A percentile compares a stretch with the other conserved stretches of the same genome.
These are phyloP conservation scores for Hyaloscypha variabilis DNA, from an alignment of 495 filamentous ascomycete genomes.

Conservation along the genomic window DNA sequence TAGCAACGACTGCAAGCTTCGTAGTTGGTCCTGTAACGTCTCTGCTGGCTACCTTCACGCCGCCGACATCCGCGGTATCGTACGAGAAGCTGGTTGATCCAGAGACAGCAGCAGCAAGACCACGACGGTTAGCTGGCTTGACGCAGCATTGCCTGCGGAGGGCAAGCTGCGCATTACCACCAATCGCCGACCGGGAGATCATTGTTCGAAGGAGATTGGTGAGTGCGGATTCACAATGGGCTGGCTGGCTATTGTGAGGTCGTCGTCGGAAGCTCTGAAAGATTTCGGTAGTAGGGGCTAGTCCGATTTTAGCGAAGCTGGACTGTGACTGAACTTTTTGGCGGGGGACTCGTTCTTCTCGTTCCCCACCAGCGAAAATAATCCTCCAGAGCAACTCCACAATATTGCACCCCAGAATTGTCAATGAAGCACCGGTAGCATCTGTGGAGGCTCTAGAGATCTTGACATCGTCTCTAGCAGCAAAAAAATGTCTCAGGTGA, in stretches of 20 bases:
- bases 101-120: slow-evolving; percentile 80
- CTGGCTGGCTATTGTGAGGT: slow-evolving; percentile 12
- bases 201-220: slow-evolving; percentile 62
- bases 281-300: slow-evolving; percentile 11
- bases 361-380: slow-evolving; percentile 29
- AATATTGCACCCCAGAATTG: slow-evolving; percentile 18
- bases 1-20: slow-evolving; percentile 85
- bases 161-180: slow-evolving; percentile 76
- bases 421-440: slow-evolving; percentile 67
- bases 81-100: slow-evolving; percentile 76
- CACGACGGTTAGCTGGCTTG: slow-evolving; percentile 61
- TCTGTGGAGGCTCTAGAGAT: slow-evolving; percentile 70
- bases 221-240: slow-evolving; percentile 18
- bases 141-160: slow-evolving; percentile 65
- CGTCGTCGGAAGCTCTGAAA: slow-evolving; percentile 1
- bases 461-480: slow-evolving; percentile 71
- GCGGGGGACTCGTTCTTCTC: slow-evolving; percentile 6
- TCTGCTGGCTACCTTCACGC: slow-evolving; percentile 88
- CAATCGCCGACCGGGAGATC: slow-evolving; percentile 80
- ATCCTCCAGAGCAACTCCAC: slow-evolving; percentile 4
- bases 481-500: slow-evolving; percentile 59
- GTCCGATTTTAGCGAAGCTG: slow-evolving; percentile 1
- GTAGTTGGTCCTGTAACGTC: slow-evolving; percentile 87
- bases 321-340: background rate
- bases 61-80: slow-evolving; percentile 79